Conservation (phyloP, 176 grass and related monocot genomes). For the Avena sativa region DNA sequence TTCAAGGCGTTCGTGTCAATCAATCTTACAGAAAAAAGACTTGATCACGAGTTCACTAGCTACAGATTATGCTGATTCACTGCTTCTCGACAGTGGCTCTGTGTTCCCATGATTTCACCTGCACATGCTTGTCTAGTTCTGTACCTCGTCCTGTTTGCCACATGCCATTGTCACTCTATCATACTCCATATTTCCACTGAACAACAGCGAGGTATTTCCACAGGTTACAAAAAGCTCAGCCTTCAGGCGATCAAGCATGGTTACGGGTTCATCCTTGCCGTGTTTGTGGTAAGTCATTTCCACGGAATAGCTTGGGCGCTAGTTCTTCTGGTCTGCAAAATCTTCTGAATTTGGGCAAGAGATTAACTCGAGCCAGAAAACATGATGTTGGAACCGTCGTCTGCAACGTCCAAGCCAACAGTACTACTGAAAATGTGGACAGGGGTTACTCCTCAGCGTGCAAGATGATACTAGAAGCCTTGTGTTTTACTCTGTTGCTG, state of each 20-base stretch:
- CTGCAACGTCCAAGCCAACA: neutral
- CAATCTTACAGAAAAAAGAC: neutral
- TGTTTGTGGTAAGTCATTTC: neutral
- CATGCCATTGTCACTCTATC: neutral
- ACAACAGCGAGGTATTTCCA: neutral
- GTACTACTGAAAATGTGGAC: neutral
- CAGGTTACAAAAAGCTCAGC: neutral
- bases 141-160: neutral
- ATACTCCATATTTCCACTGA: neutral
- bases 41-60: neutral
- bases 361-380: neutral
- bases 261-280: neutral
- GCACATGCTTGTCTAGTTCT: neutral
- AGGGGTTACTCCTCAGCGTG: neutral
- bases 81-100: neutral
- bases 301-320: neutral
- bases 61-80: neutral
- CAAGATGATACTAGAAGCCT: slow-evolving; percentile 35
- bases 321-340: neutral
- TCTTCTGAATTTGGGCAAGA: neutral
- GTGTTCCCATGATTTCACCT: neutral
- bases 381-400: neutral
- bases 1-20: slow-evolving; percentile 1
- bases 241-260: neutral
- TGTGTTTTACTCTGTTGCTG: slow-evolving; percentile 23